Percentiles rank a stretch among this genome's conserved stretches.
Conservation (phyloP, 2,329 filamentous ascomycete species). For the Cladosporium halotolerans region DNA sequence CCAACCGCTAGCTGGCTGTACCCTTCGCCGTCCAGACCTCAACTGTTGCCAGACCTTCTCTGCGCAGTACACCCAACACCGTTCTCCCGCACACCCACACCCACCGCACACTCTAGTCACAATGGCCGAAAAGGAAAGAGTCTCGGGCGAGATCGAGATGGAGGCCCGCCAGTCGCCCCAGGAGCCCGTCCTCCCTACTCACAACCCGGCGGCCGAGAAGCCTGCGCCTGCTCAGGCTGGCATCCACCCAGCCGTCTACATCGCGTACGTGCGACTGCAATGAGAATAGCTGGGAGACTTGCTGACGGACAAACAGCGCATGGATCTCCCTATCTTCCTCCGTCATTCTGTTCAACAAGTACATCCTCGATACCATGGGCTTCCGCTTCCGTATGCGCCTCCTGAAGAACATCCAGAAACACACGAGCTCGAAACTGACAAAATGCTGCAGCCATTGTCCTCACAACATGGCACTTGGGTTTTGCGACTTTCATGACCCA, state of each 20-base stretch:
- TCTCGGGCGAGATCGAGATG: slow-evolving; percentile 61
- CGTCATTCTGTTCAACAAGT: slow-evolving; percentile 99
- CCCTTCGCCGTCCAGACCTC: too few species aligned
- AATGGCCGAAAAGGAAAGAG: slow-evolving; percentile 74
- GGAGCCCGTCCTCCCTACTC: slow-evolving; percentile 65
- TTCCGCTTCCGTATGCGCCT: slow-evolving; percentile 56
- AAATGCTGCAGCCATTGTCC: slow-evolving; percentile 59
- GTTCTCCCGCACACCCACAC: slow-evolving; percentile 6
- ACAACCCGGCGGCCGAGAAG: slow-evolving; percentile 72
- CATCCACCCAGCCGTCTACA: slow-evolving; percentile 80
- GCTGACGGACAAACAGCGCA: slow-evolving; percentile 46
- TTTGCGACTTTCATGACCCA: slow-evolving; percentile 96
- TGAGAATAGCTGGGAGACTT: slow-evolving; percentile 37
- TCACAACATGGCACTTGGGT: slow-evolving; percentile 91
- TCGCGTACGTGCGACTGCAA: slow-evolving; percentile 48
- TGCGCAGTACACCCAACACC: not conserved
- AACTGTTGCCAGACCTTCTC: not conserved
- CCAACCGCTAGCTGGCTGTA: too few species aligned
- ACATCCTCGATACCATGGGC: slow-evolving; percentile 77
- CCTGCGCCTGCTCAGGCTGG: slow-evolving; percentile 55
- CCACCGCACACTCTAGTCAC: slow-evolving; percentile 44
- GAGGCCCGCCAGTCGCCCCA: slow-evolving; percentile 32
- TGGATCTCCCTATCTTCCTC: slow-evolving; percentile 92
- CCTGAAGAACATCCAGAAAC: not conserved
- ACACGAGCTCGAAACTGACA: slow-evolving; percentile 29